A percentile compares a stretch with the other conserved stretches of the same genome.
Conservation (phyloP, 1,139 yeast genomes). For the Suhomyces yuchorum region DNA sequence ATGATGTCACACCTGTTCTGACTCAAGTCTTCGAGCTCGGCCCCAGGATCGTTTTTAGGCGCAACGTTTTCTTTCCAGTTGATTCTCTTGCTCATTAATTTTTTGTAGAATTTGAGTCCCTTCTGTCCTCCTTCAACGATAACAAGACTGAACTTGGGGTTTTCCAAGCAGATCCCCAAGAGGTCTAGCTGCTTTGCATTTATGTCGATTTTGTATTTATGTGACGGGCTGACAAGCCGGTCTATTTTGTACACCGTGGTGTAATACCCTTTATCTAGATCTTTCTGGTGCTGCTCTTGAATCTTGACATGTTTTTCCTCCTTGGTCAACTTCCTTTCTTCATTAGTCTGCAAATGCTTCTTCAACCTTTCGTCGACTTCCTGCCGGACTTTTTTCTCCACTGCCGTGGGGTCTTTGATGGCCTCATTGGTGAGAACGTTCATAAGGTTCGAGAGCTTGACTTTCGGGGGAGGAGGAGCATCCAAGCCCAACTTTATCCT, state of each 20-base stretch:
- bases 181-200: conserved; percentile 76
- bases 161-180: conserved; percentile 54
- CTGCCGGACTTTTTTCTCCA: conserved; percentile 68
- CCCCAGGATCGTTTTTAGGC: conserved; percentile 23
- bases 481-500: conserved; percentile 77
- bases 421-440: conserved; percentile 83
- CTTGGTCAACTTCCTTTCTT: conserved; percentile 58
- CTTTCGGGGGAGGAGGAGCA: conserved; percentile 89
- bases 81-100: conserved; percentile 62
- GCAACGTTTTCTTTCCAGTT: conserved; percentile 61
- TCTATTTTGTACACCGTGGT: conserved; percentile 64
- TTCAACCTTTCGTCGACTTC: conserved; percentile 67
- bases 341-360: conserved; percentile 65
- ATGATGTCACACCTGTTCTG: conserved; percentile 55
- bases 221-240: conserved; percentile 61
- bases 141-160: conserved; percentile 55
- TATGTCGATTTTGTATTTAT: conserved; percentile 70
- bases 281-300: conserved; percentile 48
- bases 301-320: conserved; percentile 58
- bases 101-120: conserved; percentile 60
- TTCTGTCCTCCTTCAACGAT: conserved; percentile 75
- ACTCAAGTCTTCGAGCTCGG: conserved; percentile 13
- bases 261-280: conserved; percentile 48
- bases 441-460: conserved; percentile 80
- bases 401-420: conserved; percentile 85